Evolutionary conservation across 2,329 filamentous ascomycete species (phyloP).

Genomic region (Colletotrichum truncatum): DNA sequence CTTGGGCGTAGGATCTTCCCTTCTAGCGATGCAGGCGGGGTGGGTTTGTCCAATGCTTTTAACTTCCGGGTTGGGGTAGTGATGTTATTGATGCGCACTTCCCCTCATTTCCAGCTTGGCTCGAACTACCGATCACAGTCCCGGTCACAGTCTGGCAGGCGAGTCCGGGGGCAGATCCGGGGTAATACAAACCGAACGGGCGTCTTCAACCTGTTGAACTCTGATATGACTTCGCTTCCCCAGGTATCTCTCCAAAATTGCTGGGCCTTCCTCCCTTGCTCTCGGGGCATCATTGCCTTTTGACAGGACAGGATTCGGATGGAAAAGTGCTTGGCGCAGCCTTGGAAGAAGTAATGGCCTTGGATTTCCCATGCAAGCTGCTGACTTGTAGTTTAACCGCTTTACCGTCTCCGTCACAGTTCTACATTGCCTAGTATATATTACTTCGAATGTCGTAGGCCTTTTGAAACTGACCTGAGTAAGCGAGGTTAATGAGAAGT

Average conservation of each 20-base stretch:
- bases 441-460: too few species aligned
- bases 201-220: neutral
- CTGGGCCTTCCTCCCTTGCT: neutral
- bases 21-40: neutral
- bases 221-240: neutral
- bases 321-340: neutral
- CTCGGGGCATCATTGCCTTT: neutral
- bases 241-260: neutral
- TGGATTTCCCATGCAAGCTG: neutral
- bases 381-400: neutral
- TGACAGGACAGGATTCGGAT: neutral
- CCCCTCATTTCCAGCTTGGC: neutral
- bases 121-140: neutral
- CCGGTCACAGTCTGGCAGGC: too few species aligned
- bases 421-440: neutral
- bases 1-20: neutral
- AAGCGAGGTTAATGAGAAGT: neutral
- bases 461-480: too few species aligned
- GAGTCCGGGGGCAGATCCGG: neutral
- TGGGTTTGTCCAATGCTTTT: neutral
- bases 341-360: neutral
- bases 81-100: neutral
- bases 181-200: neutral
- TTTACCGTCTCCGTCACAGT: neutral
- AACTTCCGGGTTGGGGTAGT: neutral